Evolutionary conservation across 805 yeast genomes (phyloP).

Genomic region (Candida schatavii): DNA sequence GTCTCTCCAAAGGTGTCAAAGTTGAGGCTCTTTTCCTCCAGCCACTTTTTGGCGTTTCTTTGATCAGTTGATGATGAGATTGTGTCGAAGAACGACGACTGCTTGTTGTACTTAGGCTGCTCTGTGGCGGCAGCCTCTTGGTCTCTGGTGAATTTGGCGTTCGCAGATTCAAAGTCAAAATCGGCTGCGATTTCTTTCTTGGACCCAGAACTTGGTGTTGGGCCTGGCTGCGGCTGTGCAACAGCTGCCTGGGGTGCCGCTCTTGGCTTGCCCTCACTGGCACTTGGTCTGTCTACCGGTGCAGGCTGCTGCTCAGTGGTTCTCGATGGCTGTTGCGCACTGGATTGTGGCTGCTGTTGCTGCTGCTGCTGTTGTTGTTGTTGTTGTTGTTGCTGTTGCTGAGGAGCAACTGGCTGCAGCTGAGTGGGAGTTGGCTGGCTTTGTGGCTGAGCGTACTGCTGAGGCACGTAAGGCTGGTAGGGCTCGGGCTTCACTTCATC

Average conservation of each 20-base stretch:
- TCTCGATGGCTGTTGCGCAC: slow-evolving; percentile 8
- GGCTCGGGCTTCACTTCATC: slow-evolving; percentile 60
- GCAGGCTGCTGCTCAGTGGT: slow-evolving; percentile 8
- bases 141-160: slow-evolving; percentile 66
- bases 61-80: slow-evolving; percentile 66
- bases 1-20: slow-evolving; percentile 83
- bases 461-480: slow-evolving; percentile 16
- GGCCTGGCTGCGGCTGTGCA: slow-evolving; percentile 11
- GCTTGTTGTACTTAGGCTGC: slow-evolving; percentile 58
- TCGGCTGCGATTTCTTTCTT: slow-evolving; percentile 33
- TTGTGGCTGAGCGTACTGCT: slow-evolving; percentile 9
- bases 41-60: slow-evolving; percentile 55
- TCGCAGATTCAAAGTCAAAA: slow-evolving; percentile 73
- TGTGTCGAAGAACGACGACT: slow-evolving; percentile 84
- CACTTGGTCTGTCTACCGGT: slow-evolving; percentile 1
- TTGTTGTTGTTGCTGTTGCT: slow-evolving; percentile 10
- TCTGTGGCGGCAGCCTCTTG: slow-evolving; percentile 26
- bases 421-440: slow-evolving; percentile 4
- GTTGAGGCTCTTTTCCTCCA: slow-evolving; percentile 69
- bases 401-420: slow-evolving; percentile 9
- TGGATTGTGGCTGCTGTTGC: slow-evolving; percentile 4
- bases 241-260: slow-evolving; percentile 4
- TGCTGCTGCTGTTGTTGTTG: slow-evolving; percentile 9
- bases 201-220: slow-evolving; percentile 10
- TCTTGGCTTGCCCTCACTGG: slow-evolving; percentile 6